phyloP scores from a whole-genome alignment of 2,329 filamentous ascomycete species.

The Penicillium sp. region DNA sequence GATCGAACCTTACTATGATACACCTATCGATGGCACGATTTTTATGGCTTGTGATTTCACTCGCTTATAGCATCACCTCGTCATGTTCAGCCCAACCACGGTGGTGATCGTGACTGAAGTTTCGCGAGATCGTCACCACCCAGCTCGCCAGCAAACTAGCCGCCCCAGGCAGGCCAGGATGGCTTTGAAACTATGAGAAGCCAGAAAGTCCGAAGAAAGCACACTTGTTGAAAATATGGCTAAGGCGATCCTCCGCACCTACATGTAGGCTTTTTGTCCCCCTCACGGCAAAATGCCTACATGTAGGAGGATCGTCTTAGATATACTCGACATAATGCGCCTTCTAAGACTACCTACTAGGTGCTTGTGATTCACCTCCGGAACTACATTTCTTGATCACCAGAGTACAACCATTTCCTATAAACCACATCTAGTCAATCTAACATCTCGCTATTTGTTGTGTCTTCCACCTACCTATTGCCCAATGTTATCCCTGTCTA shows the following conservation, averaged over 20 bases:
- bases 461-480: not conserved
- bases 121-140: not conserved
- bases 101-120: too few relatives aligned
- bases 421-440: not conserved
- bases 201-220: too few relatives aligned
- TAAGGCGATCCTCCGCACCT: too few relatives aligned
- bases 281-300: too few relatives aligned
- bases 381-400: too few relatives aligned
- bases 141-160: slow-evolving; percentile 10
- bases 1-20: slow-evolving; percentile 53
- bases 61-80: not conserved
- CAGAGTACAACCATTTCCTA: not conserved
- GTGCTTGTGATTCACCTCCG: too few relatives aligned
- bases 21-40: slow-evolving; percentile 49
- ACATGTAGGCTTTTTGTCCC: too few relatives aligned
- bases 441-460: not conserved
- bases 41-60: slow-evolving; percentile 42
- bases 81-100: too few relatives aligned
- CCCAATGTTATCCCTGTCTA: not conserved
- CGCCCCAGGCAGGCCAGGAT: slow-evolving; percentile 8
- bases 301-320: too few relatives aligned
- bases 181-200: not conserved
- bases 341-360: too few relatives aligned
- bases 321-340: too few relatives aligned
- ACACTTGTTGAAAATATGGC: not conserved